Evolutionary conservation across 176 grass and related monocot genomes (phyloP), one percentile per base, ranked within the genome.

Genomic region (Paspalum notatum): DNA sequence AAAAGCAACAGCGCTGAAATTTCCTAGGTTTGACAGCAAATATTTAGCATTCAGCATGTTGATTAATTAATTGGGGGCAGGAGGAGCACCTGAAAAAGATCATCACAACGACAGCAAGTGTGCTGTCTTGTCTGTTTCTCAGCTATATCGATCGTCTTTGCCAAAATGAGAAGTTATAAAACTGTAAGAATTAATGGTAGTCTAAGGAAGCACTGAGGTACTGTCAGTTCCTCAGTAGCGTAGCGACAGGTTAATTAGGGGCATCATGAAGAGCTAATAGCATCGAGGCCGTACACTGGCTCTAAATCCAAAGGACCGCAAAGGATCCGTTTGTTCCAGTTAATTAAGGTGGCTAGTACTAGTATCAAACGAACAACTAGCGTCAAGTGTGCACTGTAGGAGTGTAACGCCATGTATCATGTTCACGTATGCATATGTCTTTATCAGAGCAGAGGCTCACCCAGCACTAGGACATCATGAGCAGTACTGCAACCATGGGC

Each of bases 311-410:
- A n/a, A 82, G 83, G 77, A 52, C 78, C 56, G 52, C 21, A 24
- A 13, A 32, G 20, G 37, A 25, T 77, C 49, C 42, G 82, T 49
- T 85, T 76, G 55, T 42, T 88, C 27, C 17, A 83, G 22, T 62
- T 59, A 18, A 64, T 75, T 42, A 71, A 65, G 41, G 10, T 18
- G 27, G 42, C 12, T 15, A 50, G 48, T 32, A 1, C 21, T 22
- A 68, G 2, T 26, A 81, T 48, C 62, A 47, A 66, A 42, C 26
- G n/a, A 71, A 57, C 57, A 54, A 3, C 1, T 77, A 72, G 57
- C 25, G n/a, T n/a, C n/a, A 59, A 10, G 5, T 11, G 24, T 24
- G 56, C 56, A 59, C 49, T 42, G 18, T 17, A 10, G 9, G 48
- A 46, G 8, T 21, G 68, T 7, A 17, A 13, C n/a, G n/a, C n/a